Evolutionary conservation across 2,329 filamentous ascomycete species (phyloP).

Genomic region (Apiospora pterosperma): DNA sequence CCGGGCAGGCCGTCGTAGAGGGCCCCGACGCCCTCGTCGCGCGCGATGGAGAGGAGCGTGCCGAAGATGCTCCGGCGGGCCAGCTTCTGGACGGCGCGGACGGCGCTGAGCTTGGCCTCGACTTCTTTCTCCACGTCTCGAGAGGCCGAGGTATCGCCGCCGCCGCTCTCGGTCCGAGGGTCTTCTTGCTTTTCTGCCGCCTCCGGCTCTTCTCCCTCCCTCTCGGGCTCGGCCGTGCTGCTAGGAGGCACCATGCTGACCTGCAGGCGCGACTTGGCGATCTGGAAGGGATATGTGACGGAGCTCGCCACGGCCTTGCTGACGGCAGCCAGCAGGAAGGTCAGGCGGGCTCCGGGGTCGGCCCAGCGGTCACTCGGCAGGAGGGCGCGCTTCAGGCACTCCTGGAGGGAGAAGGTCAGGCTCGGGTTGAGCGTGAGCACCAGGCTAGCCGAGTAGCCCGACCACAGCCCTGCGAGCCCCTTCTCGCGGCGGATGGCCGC

Average conservation of each 20-base stretch:
- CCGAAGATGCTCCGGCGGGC: slow-evolving; percentile 55
- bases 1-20: slow-evolving; percentile 75
- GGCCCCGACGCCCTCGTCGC: slow-evolving; percentile 62
- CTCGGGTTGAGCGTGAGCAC: slow-evolving; percentile 82
- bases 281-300: slow-evolving; percentile 80
- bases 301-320: slow-evolving; percentile 76
- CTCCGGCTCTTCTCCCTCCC: slow-evolving; percentile 23
- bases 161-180: slow-evolving; percentile 13
- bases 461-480: slow-evolving; percentile 77
- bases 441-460: slow-evolving; percentile 78
- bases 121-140: slow-evolving; percentile 22
- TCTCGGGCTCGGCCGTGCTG: slow-evolving; percentile 13
- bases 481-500: slow-evolving; percentile 63
- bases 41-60: slow-evolving; percentile 55
- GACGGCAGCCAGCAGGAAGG: slow-evolving; percentile 61
- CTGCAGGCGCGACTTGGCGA: slow-evolving; percentile 79
- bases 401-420: slow-evolving; percentile 81
- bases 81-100: slow-evolving; percentile 22
- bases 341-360: slow-evolving; percentile 24
- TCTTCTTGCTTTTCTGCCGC: not conserved
- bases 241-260: slow-evolving; percentile 15
- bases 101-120: slow-evolving; percentile 25
- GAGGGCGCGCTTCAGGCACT: slow-evolving; percentile 60
- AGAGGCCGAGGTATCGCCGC: slow-evolving; percentile 1
- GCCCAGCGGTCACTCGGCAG: slow-evolving; percentile 44